Base-by-base conservation (phyloP, 2,329 filamentous ascomycete species). In the Arthrobotrys sinensis region DNA sequence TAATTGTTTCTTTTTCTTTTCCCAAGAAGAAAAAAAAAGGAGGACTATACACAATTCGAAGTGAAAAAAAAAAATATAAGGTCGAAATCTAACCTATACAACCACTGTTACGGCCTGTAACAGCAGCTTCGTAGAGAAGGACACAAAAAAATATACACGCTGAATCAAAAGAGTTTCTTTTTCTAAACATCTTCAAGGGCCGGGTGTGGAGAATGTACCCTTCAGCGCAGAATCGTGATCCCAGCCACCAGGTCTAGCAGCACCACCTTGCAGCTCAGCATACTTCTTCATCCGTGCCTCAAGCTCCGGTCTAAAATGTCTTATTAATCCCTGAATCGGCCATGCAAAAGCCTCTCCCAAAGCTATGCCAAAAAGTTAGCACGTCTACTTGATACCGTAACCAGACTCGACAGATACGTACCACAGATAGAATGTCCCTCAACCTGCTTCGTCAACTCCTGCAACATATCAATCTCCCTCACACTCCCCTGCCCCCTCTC, bases 401-500 rank as follows among this genome's bases (percentile, higher is more conserved):
- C 4, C n/a, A 53, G 14, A 4, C 12, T 38, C 1, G 14, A 24
- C 53, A 21, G 63, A 45, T 38, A 87, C 90, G 84, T 89, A 92
- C 91, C 96, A 86, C 96, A 99, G 83, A 99, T 99, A 57, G 96
- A 98, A 88, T 99, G 96, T 10, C 96, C 96, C 87, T 99, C 96
- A 79, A 99, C 96, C 87, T 99, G 96, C 89, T 99, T 99, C 80
- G 96, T 99, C 82, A 99, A 87, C 88, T 99, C 96, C 87, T 97
- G 96, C 81, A 99, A 89, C 96, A 99, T 99, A 85, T 99, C 96
- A 84, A 99, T 99, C 87, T 99, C 96, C 79, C 96, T 89, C 85
- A 91, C 90, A 80, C 93, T 91, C 78, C 93, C 96, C 85, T 93
- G 90, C 76, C 96, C 96, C 85, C 92, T 92, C 88, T 97, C 94